A percentile compares a stretch with the other conserved stretches of the same genome.
These are phyloP conservation scores for Vicia sativa DNA, from an alignment of 306 rosid species.

Conservation along the genomic window DNA sequence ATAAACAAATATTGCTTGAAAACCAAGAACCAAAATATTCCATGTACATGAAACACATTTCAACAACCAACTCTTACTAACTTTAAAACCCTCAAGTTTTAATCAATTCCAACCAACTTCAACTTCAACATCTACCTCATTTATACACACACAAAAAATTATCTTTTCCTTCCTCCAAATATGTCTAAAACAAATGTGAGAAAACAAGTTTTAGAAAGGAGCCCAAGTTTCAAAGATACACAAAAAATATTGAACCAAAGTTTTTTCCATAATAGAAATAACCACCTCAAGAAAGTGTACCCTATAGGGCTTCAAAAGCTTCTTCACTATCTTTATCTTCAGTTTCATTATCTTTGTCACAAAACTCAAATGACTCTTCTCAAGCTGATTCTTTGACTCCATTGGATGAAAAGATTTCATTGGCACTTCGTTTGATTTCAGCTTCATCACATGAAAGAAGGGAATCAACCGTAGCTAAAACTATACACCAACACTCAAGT, in stretches of 20 bases:
- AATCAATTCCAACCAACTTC: constrained; percentile 34
- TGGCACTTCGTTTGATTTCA: constrained; percentile 70
- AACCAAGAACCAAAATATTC: constrained; percentile 53
- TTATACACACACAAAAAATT: neutral
- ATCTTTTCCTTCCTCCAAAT: neutral
- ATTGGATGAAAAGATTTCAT: constrained; percentile 69
- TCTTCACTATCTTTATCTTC: constrained; percentile 76
- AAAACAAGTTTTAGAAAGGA: constrained; percentile 61
- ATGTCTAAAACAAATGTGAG: constrained; percentile 68
- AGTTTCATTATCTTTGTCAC: constrained; percentile 78
- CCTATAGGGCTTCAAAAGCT: constrained; percentile 88
- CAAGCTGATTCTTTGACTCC: constrained; percentile 65
- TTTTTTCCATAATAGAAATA: constrained; percentile 50
- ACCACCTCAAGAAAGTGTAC: constrained; percentile 72
- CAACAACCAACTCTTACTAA: constrained; percentile 62
- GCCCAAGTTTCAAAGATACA: constrained; percentile 55
- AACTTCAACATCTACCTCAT: constrained; percentile 9
- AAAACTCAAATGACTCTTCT: constrained; percentile 87
- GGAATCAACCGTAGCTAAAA: constrained; percentile 52
- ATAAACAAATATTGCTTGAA: constrained; percentile 64
- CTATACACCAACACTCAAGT: constrained; percentile 35
- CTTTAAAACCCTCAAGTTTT: constrained; percentile 37
- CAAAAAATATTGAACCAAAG: constrained; percentile 52
- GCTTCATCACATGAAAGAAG: constrained; percentile 48
- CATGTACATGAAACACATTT: constrained; percentile 62